Base-by-base conservation (phyloP, 2,329 filamentous ascomycete species). In the Cladorrhinum sp. region DNA sequence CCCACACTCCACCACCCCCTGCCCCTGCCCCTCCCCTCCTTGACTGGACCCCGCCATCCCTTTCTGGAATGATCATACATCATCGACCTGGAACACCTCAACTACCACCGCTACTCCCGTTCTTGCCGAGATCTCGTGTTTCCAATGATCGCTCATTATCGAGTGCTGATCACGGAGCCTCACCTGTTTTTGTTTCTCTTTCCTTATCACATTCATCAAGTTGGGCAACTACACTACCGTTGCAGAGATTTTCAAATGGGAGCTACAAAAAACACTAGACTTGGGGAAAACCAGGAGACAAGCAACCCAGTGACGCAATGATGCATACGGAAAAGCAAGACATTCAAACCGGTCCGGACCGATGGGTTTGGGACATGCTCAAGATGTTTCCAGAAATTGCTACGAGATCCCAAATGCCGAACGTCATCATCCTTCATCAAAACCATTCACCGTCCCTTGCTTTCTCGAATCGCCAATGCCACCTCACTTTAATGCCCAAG, bases 271-370 rank as follows among this genome's bases (percentile, higher is more conserved):
- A 29, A 13, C 36, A 3, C 16, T 41, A 8, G 36, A 5, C 4
- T n/a, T 5, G 16, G 16, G 16, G 41, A 10, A 10, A 45, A 20
- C 24, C 2, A 1, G 49, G 36, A 13, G 12, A 12, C 49, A 24
- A 52, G 53, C n/a, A 22, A 45, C 22, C 53, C 48, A 27, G 61
- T 65, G 61, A 65, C 55, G 61, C 57, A 63, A 65, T 63, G 12
- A 4, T 59, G 55, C 61, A 65, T 58, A 24, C 29, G 18, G 18
- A 20, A 27, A 45, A 36, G 29, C 51, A 36, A 29, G 22, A 45
- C 29, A 23, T 32, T 24, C 29, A 48, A 13, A 27, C 49, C 49
- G 24, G 8, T 13, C 50, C 50, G 23, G 25, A 32, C 25, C n/a
- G 23, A 32, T 32, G 16, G 24, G 20, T 51, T 6, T 24, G n/a